Conservation (phyloP, 1,139 yeast genomes). For the Saccharomyces hybrid region DNA sequence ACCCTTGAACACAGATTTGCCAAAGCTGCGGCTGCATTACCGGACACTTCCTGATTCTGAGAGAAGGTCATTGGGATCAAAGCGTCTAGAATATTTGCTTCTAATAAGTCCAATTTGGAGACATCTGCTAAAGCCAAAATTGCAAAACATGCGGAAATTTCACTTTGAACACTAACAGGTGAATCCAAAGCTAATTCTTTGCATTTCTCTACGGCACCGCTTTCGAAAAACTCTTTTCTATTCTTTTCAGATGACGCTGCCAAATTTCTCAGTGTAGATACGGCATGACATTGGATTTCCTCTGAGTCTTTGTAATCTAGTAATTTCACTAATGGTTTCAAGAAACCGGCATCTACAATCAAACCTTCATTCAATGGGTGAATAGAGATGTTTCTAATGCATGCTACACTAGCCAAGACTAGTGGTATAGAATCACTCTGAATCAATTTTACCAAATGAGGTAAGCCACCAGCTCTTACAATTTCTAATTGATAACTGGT, state of each 20-base stretch:
- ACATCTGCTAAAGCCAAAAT: constrained; percentile 95
- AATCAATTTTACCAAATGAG: constrained; percentile 78
- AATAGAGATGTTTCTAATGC: constrained; percentile 91
- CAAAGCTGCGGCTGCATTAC: constrained; percentile 96
- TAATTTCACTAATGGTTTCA: constrained; percentile 78
- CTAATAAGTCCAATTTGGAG: constrained; percentile 75
- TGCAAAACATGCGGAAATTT: constrained; percentile 95
- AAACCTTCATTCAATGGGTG: constrained; percentile 94
- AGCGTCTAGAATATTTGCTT: constrained; percentile 79
- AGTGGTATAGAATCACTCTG: constrained; percentile 89
- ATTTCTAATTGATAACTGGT: constrained; percentile 87
- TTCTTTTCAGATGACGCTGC: constrained; percentile 95
- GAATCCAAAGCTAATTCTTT: constrained; percentile 77
- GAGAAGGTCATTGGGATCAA: constrained; percentile 86
- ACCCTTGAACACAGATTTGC: constrained; percentile 93
- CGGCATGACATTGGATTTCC: constrained; percentile 97
- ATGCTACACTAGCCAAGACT: constrained; percentile 93
- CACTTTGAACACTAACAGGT: constrained; percentile 86
- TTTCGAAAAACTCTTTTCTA: constrained; percentile 82
- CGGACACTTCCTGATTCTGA: constrained; percentile 89
- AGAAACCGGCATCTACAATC: constrained; percentile 91
- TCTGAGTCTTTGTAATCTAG: constrained; percentile 83
- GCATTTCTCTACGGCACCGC: constrained; percentile 93
- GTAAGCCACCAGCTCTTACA: constrained; percentile 90
- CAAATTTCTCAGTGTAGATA: constrained; percentile 85